phyloP scores from a whole-genome alignment of 495 filamentous ascomycete genomes.

The Lindgomyces ingoldianus region DNA sequence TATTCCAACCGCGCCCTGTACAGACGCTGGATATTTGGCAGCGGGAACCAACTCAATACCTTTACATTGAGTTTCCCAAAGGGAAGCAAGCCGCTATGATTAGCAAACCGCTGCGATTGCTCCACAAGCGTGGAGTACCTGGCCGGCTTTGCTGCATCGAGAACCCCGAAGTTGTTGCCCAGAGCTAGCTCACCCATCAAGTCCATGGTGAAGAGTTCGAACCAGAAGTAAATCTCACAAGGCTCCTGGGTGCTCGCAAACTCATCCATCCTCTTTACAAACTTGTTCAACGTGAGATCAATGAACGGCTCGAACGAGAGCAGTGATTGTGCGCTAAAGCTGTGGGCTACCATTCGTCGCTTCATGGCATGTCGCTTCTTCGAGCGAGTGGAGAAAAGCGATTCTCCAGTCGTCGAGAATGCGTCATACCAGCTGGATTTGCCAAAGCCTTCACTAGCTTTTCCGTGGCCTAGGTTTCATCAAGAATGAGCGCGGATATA shows the following conservation, averaged over 20 bases:
- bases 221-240: conserved; percentile 36
- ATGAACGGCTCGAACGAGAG: conserved; percentile 29
- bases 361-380: conserved; percentile 34
- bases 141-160: conserved; percentile 27
- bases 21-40: conserved; percentile 27
- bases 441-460: conserved; percentile 21
- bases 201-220: conserved; percentile 37
- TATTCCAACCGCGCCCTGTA: conserved; percentile 29
- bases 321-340: conserved; percentile 23
- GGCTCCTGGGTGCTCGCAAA: conserved; percentile 2
- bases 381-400: conserved; percentile 28
- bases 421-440: conserved; percentile 36
- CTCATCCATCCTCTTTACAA: conserved; percentile 19
- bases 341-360: conserved; percentile 27
- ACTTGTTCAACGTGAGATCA: conserved; percentile 25
- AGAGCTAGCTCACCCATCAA: conserved; percentile 34
- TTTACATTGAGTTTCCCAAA: conserved; percentile 30
- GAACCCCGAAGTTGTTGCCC: conserved; percentile 29
- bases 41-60: conserved; percentile 31
- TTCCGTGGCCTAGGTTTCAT: conserved; percentile 22
- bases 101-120: conserved; percentile 27
- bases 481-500: neutral
- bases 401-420: conserved; percentile 32
- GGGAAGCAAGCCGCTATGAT: conserved; percentile 29
- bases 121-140: conserved; percentile 28